Evolutionary conservation across 2,329 filamentous ascomycete species (phyloP), one percentile per base, ranked within the genome.

Genomic region (Exophiala sp.): DNA sequence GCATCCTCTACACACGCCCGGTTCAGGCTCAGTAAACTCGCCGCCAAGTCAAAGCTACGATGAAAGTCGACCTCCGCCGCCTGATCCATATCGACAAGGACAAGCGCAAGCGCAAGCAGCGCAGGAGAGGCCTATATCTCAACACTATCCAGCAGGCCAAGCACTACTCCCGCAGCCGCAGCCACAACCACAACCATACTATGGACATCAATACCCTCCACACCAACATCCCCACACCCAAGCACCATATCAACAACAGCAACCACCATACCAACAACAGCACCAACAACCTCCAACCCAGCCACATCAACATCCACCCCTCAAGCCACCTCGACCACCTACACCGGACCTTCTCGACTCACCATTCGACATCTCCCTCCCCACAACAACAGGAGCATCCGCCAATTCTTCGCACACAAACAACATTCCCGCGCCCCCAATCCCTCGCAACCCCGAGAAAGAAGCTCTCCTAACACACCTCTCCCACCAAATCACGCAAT

Each of bases 401-500:
- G 82, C 5, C 70, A 68, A 43, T 40, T 62, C 13, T 60, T 14
- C 40, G 14, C 66, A 16, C 10, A 42, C 60, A 3, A 64, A 64
- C 44, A 70, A 76, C 18, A 65, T 81, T 6, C 76, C 84, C 4
- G 81, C 88, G 1, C 91, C 93, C 0, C 90, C 91, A 0, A 88
- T 96, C 24, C 91, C 93, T 0, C 90, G 89, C 0, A 98, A 98
- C 62, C 93, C 93, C 0, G 88, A 97, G 68, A 96, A 95, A 65
- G 89, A 97, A 66, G 84, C 86, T 16, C 79, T 97, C 13, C 76
- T 95, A 2, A 78, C 79, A 46, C 85, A 89, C 38, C 78, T 97
- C 23, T 88, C 84, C 29, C 74, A 78, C 48, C 80, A 82, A 0
- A 73, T 97, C 2, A 75, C 82, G 47, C 72, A 79, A 32, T 82